phyloP scores from a whole-genome alignment of 2,329 filamentous ascomycete species.

The Botrytis byssoidea region DNA sequence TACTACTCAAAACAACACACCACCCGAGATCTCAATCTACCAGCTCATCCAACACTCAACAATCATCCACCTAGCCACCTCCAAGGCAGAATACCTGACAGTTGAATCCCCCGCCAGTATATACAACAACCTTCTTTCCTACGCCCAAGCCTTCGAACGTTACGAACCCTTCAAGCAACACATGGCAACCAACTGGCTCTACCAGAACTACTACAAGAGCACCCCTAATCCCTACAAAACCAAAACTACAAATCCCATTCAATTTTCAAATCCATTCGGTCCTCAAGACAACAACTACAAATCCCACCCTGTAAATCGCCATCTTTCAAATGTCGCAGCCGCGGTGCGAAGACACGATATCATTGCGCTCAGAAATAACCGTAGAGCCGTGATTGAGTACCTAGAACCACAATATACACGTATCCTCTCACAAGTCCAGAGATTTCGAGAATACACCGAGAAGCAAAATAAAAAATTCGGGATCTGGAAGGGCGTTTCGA shows the following conservation, averaged over 20 bases:
- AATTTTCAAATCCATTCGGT: background rate
- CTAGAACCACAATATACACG: conserved; percentile 20
- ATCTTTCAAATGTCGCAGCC: background rate
- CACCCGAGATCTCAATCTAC: background rate
- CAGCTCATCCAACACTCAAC: background rate
- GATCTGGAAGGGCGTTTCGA: background rate
- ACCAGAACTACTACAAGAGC: background rate
- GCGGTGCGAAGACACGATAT: conserved; percentile 2
- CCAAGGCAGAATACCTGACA: too few species aligned
- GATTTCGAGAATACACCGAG: background rate
- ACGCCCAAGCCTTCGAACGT: background rate
- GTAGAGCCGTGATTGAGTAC: background rate
- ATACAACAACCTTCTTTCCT: background rate
- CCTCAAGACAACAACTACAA: background rate
- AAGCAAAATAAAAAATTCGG: background rate
- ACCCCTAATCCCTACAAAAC: background rate
- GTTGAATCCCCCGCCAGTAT: background rate
- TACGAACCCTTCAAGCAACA: conserved; percentile 1
- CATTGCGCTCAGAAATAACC: background rate
- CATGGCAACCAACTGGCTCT: background rate
- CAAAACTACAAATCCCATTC: background rate
- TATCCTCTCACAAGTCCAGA: background rate
- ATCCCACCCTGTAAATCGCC: background rate
- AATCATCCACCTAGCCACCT: background rate
- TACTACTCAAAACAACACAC: background rate